A percentile compares a stretch with the other conserved stretches of the same genome.
These are phyloP conservation scores for Russula emetica DNA, from an alignment of 768 basidiomycete genomes.

Conservation along the genomic window DNA sequence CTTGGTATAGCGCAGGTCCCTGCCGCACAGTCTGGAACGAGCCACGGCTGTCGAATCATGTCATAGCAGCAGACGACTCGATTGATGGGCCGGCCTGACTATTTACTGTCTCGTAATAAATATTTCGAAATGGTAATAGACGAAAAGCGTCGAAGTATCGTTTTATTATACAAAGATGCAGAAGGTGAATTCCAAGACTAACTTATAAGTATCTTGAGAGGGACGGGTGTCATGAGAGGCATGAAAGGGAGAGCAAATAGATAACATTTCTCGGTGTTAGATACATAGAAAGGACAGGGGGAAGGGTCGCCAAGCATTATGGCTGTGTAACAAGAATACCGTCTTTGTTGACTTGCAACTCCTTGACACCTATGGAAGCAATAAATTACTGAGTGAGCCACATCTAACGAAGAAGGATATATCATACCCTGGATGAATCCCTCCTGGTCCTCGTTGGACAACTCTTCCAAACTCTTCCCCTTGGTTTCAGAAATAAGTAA, in stretches of 20 bases:
- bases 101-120: neutral
- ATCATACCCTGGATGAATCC: constrained; percentile 45
- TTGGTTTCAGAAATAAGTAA: constrained; percentile 79
- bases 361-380: constrained; percentile 5
- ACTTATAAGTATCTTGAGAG: constrained; percentile 16
- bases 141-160: neutral
- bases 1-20: neutral
- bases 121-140: neutral
- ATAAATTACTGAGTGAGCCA: neutral
- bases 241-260: neutral
- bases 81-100: neutral
- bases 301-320: neutral
- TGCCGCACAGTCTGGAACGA: neutral
- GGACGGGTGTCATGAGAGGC: constrained; percentile 9
- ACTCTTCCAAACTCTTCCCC: constrained; percentile 57
- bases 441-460: constrained; percentile 68
- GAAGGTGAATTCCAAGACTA: constrained; percentile 8
- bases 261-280: neutral
- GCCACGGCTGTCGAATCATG: neutral
- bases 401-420: neutral
- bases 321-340: constrained; percentile 6
- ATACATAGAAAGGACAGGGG: neutral
- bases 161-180: constrained; percentile 15
- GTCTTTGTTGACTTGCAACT: constrained; percentile 16
- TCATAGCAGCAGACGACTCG: neutral